A percentile compares a stretch with the other conserved stretches of the same genome.
These are phyloP conservation scores for Rosa persica DNA, from an alignment of 306 rosid genomes.

Conservation along the genomic window DNA sequence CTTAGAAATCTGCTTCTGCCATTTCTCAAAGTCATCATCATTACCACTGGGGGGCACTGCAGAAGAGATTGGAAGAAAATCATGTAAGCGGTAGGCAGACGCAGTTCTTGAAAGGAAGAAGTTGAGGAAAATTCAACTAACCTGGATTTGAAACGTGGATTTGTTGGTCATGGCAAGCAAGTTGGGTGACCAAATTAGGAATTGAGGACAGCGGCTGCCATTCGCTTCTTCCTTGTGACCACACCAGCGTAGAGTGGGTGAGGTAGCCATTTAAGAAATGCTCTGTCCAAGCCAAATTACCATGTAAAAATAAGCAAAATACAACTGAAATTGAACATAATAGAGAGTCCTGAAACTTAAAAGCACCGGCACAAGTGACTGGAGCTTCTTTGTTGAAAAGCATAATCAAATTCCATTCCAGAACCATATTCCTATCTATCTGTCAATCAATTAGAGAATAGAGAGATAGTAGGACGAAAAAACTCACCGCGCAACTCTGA, in stretches of 20 bases:
- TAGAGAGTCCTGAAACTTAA: neutral
- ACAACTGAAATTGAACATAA: conserved; percentile 49
- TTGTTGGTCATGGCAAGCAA: conserved; percentile 37
- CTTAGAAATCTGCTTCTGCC: conserved; percentile 34
- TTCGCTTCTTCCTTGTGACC: conserved; percentile 88
- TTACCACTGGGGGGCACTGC: conserved; percentile 48
- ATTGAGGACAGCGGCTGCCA: conserved; percentile 86
- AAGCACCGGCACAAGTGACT: too few relatives aligned
- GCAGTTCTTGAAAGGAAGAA: conserved; percentile 1
- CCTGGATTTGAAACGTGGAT: conserved; percentile 43
- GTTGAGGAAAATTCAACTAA: conserved; percentile 6
- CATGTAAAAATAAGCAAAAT: conserved; percentile 45
- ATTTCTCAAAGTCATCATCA: conserved; percentile 69
- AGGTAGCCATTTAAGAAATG: conserved; percentile 80
- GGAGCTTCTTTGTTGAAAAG: too few relatives aligned
- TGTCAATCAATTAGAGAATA: neutral
- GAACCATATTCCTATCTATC: neutral
- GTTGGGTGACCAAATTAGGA: conserved; percentile 47
- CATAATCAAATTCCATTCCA: neutral
- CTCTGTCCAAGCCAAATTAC: conserved; percentile 53
- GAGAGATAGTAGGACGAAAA: neutral
- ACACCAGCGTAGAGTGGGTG: conserved; percentile 53
- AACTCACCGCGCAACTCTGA: conserved; percentile 85
- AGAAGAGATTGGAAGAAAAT: conserved; percentile 20
- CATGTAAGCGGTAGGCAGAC: neutral